Conservation (phyloP, 345 rosid genomes). For the Murraya paniculata region DNA sequence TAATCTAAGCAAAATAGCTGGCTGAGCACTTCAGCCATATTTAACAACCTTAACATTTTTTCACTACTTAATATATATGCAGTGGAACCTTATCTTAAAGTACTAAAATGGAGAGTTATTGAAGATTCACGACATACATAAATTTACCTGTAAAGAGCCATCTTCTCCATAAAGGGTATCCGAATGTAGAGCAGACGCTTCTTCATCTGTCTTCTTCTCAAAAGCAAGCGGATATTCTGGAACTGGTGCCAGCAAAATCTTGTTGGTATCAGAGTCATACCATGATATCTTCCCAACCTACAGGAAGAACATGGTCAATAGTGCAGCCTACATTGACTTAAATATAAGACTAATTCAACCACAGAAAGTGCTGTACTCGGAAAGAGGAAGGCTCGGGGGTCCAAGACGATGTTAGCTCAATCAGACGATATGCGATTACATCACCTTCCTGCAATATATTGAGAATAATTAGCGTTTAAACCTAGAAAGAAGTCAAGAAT, state of each 20-base stretch:
- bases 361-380: conserved; percentile 43
- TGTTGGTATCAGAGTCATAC: conserved; percentile 55
- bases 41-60: not conserved
- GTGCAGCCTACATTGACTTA: not conserved
- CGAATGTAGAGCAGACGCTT: conserved; percentile 30
- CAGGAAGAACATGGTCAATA: conserved; percentile 16
- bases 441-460: conserved; percentile 72
- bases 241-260: conserved; percentile 51
- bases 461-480: conserved; percentile 6
- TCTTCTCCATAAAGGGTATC: conserved; percentile 63
- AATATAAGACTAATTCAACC: conserved; percentile 9
- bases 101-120: not conserved
- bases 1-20: not conserved
- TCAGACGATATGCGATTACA: conserved; percentile 77
- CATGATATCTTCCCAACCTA: conserved; percentile 81
- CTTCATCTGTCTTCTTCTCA: conserved; percentile 44
- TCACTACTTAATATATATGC: not conserved
- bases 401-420: conserved; percentile 89
- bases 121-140: not conserved
- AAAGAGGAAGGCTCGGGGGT: conserved; percentile 82
- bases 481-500: not conserved
- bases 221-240: conserved; percentile 54
- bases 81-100: not conserved
- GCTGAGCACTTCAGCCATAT: not conserved
- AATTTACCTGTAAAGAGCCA: conserved; percentile 52